Conservation (phyloP, 148 eudicot genomes). For the Hydrangea macrophylla region DNA sequence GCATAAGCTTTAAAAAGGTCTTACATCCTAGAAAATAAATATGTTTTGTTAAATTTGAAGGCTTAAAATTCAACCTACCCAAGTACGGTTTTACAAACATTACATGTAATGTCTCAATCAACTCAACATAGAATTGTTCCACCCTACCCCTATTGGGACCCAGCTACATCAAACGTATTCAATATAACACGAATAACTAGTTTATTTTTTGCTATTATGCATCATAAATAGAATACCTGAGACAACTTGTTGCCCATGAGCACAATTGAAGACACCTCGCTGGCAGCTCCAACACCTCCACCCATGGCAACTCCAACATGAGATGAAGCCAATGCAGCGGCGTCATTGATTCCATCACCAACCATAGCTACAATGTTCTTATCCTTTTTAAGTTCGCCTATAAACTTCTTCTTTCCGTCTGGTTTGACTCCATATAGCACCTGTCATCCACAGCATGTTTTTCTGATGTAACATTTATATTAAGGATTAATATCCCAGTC, state of each 20-base stretch:
- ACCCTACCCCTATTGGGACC: no score
- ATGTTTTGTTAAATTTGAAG: no score
- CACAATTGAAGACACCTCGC: constrained; percentile 92
- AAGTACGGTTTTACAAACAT: no score
- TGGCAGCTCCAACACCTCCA: constrained; percentile 94
- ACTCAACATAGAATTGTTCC: no score
- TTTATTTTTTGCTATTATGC: no score
- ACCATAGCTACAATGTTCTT: constrained; percentile 92
- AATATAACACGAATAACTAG: no score
- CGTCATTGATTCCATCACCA: constrained; percentile 97
- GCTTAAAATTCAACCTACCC: no score
- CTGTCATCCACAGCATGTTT: constrained; percentile 25
- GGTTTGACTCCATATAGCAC: constrained; percentile 82
- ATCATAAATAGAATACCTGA: constrained; percentile 37
- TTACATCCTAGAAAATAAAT: no score
- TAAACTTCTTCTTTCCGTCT: constrained; percentile 65
- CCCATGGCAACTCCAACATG: constrained; percentile 94
- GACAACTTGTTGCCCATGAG: constrained; percentile 84
- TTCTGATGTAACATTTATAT: not conserved
- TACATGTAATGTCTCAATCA: no score
- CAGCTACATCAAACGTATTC: no score
- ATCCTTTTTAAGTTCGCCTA: constrained; percentile 65
- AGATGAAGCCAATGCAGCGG: constrained; percentile 93
- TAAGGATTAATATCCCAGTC: constrained; percentile 1
- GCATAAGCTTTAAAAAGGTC: no score